These are phyloP conservation scores for Colletotrichum sidae DNA, from an alignment of 2,329 filamentous ascomycete genomes.

Conservation along the genomic window DNA sequence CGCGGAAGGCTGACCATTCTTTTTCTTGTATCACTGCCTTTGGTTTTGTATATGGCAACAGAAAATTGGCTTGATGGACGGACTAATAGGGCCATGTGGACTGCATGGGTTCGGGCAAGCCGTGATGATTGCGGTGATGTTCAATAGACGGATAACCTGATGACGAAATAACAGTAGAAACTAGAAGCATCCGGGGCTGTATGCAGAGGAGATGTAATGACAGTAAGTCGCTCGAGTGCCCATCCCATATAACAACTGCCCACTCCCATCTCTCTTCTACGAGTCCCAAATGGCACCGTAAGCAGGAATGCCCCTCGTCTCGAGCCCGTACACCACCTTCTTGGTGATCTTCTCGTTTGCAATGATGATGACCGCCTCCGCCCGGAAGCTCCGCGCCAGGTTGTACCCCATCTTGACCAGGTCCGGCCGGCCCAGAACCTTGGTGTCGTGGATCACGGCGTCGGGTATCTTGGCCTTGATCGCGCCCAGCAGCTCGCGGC, in stretches of 20 bases:
- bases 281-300: constrained; percentile 81
- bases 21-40: too few species aligned
- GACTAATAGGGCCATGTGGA: too few species aligned
- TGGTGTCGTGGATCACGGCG: constrained; percentile 78
- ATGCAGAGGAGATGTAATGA: too few species aligned
- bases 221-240: too few species aligned
- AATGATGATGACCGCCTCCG: constrained; percentile 80
- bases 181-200: too few species aligned
- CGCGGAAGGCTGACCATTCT: too few species aligned
- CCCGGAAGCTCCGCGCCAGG: constrained; percentile 63
- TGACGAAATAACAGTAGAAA: too few species aligned
- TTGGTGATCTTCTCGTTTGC: constrained; percentile 76
- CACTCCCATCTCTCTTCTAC: constrained; percentile 35
- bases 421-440: constrained; percentile 68
- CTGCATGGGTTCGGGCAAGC: too few species aligned
- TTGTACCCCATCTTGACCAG: constrained; percentile 62
- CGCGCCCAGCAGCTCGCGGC: constrained; percentile 63
- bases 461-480: constrained; percentile 70
- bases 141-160: too few species aligned
- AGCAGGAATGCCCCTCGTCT: constrained; percentile 72
- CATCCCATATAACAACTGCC: neutral
- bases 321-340: constrained; percentile 76
- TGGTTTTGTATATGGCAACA: too few species aligned
- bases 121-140: too few species aligned
- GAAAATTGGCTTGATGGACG: too few species aligned